Conservation (phyloP, 2,329 filamentous ascomycete species). For the Aureobasidium sp. region DNA sequence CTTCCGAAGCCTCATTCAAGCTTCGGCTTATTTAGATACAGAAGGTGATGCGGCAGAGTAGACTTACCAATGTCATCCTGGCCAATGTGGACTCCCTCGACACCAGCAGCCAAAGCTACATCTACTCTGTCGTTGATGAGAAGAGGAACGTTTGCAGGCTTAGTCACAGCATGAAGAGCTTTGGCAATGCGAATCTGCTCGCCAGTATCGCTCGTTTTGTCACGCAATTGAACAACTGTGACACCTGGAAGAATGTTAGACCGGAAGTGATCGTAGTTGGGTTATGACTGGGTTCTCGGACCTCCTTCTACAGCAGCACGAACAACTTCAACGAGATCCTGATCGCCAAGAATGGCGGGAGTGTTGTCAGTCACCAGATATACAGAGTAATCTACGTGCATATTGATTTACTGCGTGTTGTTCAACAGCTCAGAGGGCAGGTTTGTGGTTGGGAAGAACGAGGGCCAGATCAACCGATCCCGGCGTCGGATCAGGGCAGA, state of each 20-base stretch:
- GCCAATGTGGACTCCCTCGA: slow-evolving; percentile 88
- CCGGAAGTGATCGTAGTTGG: not conserved
- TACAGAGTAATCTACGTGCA: slow-evolving; percentile 63
- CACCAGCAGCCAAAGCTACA: slow-evolving; percentile 75
- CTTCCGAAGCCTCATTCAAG: not conserved
- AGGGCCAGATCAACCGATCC: not conserved
- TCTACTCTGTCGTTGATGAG: slow-evolving; percentile 92
- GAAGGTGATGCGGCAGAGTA: not conserved
- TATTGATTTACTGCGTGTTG: slow-evolving; percentile 19
- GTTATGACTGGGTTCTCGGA: slow-evolving; percentile 19
- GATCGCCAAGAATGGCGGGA: slow-evolving; percentile 67
- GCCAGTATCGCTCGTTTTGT: slow-evolving; percentile 73
- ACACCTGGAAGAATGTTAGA: slow-evolving; percentile 44
- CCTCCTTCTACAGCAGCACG: slow-evolving; percentile 69
- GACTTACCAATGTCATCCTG: slow-evolving; percentile 79
- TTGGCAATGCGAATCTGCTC: slow-evolving; percentile 63
- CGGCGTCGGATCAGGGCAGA: slow-evolving; percentile 4
- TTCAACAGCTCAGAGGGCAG: not conserved
- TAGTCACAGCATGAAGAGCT: slow-evolving; percentile 64
- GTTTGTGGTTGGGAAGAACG: not conserved
- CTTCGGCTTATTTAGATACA: not conserved
- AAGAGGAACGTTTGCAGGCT: slow-evolving; percentile 62
- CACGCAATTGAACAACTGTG: slow-evolving; percentile 81
- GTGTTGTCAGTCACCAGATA: slow-evolving; percentile 94
- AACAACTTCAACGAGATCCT: slow-evolving; percentile 65